Evolutionary conservation across 2,329 filamentous ascomycete genomes (phyloP).

Genomic region (Talaromyces islandicus): DNA sequence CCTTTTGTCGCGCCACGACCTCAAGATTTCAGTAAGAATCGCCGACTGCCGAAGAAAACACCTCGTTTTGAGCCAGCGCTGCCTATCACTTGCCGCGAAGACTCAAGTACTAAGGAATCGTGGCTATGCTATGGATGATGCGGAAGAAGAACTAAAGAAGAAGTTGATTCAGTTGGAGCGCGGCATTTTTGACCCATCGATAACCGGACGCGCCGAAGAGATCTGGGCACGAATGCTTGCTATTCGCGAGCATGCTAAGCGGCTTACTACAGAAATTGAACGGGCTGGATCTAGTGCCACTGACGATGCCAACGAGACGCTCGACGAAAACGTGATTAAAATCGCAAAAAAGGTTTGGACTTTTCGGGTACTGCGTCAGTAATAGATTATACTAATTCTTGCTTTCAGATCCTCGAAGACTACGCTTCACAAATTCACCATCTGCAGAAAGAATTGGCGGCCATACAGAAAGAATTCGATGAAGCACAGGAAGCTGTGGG

Average conservation of each 20-base stretch:
- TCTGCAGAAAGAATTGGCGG: constrained; percentile 55
- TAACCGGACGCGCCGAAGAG: constrained; percentile 57
- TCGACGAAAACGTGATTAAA: constrained; percentile 55
- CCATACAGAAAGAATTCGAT: constrained; percentile 54
- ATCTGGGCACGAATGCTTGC: constrained; percentile 63
- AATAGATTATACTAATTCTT: background rate
- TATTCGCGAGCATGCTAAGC: constrained; percentile 53
- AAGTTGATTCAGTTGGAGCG: constrained; percentile 55
- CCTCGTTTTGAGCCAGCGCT: constrained; percentile 54
- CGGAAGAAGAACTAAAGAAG: constrained; percentile 58
- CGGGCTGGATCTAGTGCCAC: constrained; percentile 40
- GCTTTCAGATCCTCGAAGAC: constrained; percentile 43
- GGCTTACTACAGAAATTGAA: constrained; percentile 56
- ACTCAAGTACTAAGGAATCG: constrained; percentile 58
- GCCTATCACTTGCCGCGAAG: constrained; percentile 56
- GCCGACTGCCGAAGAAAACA: constrained; percentile 56
- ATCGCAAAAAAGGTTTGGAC: constrained; percentile 53
- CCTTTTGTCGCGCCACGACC: constrained; percentile 55
- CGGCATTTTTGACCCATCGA: constrained; percentile 54
- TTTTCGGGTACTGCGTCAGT: background rate
- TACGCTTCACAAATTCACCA: constrained; percentile 50
- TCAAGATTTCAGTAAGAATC: constrained; percentile 54
- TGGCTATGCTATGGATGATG: constrained; percentile 60
- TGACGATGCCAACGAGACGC: constrained; percentile 37
- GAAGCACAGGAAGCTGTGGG: constrained; percentile 44